Conservation (phyloP, 495 filamentous ascomycete genomes). For the Extremus antarcticus region DNA sequence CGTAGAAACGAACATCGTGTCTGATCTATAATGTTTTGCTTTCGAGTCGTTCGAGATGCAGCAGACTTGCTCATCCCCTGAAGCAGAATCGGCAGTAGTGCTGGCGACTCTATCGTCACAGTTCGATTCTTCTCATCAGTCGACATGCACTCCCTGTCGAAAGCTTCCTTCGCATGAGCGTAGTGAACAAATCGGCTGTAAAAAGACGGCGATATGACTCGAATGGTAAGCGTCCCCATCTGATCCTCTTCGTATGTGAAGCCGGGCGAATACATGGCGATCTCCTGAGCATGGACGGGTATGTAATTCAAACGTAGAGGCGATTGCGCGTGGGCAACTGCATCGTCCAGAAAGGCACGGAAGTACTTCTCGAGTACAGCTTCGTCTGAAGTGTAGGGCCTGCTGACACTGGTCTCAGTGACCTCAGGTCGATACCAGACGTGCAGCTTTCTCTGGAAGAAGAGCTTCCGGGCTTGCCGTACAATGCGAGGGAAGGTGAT, state of each 20-base stretch:
- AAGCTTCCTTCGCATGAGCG: conserved; percentile 38
- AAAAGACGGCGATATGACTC: conserved; percentile 47
- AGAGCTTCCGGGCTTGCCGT: conserved; percentile 44
- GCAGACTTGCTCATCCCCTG: background rate
- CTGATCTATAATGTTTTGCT: conserved; percentile 10
- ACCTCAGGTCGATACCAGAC: conserved; percentile 51
- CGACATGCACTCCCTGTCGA: conserved; percentile 37
- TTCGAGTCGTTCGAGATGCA: background rate
- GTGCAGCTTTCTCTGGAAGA: conserved; percentile 41
- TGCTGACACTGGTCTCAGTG: conserved; percentile 38
- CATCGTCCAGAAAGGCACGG: conserved; percentile 37
- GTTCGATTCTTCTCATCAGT: conserved; percentile 38
- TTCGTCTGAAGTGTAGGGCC: conserved; percentile 25
- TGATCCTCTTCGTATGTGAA: conserved; percentile 21
- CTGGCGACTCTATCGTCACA: conserved; percentile 39
- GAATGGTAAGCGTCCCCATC: conserved; percentile 26
- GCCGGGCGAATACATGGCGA: conserved; percentile 14
- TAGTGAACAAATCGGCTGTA: conserved; percentile 49
- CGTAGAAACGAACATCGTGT: conserved; percentile 22
- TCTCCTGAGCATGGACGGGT: conserved; percentile 23
- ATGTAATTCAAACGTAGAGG: conserved; percentile 41
- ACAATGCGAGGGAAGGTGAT: conserved; percentile 52
- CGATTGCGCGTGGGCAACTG: conserved; percentile 33
- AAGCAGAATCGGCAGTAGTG: conserved; percentile 30
- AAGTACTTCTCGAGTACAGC: conserved; percentile 41